Conservation (phyloP, 1,139 yeast genomes). For the Meyerozyma athensensis region DNA sequence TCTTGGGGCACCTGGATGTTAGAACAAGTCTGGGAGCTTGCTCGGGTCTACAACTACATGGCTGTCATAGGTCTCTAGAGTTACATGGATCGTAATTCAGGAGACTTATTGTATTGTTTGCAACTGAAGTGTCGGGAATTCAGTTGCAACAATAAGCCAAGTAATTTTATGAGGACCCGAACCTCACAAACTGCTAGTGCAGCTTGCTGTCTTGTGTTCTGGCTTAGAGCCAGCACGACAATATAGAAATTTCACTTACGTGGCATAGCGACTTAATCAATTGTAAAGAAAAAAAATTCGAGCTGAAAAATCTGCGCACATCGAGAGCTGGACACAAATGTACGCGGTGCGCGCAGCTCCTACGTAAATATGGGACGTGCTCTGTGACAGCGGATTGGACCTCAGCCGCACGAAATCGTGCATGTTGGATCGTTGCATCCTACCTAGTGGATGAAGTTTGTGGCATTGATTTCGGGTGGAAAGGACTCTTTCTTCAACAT, state of each 20-base stretch:
- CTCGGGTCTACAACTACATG: slow-evolving; percentile 6
- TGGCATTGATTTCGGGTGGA: slow-evolving; percentile 91
- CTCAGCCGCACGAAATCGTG: not conserved
- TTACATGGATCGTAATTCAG: not conserved
- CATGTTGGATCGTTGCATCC: not conserved
- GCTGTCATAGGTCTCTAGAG: slow-evolving; percentile 1
- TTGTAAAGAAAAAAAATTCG: slow-evolving; percentile 13
- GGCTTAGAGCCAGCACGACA: slow-evolving; percentile 10
- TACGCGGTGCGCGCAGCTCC: too few relatives aligned
- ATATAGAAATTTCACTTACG: slow-evolving; percentile 38
- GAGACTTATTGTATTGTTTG: slow-evolving; percentile 18
- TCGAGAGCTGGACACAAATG: too few relatives aligned
- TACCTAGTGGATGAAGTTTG: slow-evolving; percentile 68
- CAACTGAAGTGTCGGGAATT: slow-evolving; percentile 87
- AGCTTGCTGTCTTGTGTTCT: slow-evolving; percentile 6
- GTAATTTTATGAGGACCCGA: slow-evolving; percentile 62
- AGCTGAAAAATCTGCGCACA: slow-evolving; percentile 3
- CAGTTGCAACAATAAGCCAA: slow-evolving; percentile 49
- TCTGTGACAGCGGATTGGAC: not conserved
- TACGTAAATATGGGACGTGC: slow-evolving; percentile 1
- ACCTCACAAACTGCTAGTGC: slow-evolving; percentile 35
- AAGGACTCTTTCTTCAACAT: slow-evolving; percentile 92
- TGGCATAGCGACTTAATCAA: slow-evolving; percentile 43
- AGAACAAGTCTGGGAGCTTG: slow-evolving; percentile 16
- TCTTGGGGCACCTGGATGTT: slow-evolving; percentile 85